Conservation (phyloP, 805 yeast genomes). For the Zygoascus biomembranicola region DNA sequence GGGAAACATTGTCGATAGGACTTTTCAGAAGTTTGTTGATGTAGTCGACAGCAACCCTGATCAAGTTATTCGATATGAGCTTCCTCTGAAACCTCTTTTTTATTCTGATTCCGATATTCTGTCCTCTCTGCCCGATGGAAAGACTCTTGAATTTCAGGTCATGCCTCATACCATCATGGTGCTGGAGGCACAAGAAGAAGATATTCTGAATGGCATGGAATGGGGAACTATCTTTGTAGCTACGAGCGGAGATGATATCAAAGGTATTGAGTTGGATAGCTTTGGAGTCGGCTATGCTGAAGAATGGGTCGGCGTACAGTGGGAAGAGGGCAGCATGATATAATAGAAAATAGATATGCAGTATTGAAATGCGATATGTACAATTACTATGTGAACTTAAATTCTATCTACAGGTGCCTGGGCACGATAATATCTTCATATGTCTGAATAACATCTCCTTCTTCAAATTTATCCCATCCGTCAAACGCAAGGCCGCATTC, state of each 20-base stretch:
- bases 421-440: constrained; percentile 57
- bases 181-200: constrained; percentile 46
- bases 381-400: neutral
- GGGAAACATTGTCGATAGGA: constrained; percentile 49
- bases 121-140: constrained; percentile 3
- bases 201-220: constrained; percentile 72
- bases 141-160: constrained; percentile 74
- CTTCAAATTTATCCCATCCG: constrained; percentile 55
- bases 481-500: constrained; percentile 84
- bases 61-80: constrained; percentile 80
- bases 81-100: constrained; percentile 57
- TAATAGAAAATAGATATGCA: neutral
- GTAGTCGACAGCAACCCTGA: constrained; percentile 72
- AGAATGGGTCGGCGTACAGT: constrained; percentile 79
- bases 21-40: constrained; percentile 71
- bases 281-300: constrained; percentile 70
- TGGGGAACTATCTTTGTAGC: constrained; percentile 95
- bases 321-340: constrained; percentile 44
- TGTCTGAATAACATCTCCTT: constrained; percentile 69
- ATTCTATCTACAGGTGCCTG: constrained; percentile 32
- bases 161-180: constrained; percentile 92
- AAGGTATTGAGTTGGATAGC: constrained; percentile 41
- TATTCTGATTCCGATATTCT: constrained; percentile 57
- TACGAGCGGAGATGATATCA: constrained; percentile 55
- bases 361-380: neutral